Conservation (phyloP, 257 asterid genomes). For the Leonotis leonurus region DNA sequence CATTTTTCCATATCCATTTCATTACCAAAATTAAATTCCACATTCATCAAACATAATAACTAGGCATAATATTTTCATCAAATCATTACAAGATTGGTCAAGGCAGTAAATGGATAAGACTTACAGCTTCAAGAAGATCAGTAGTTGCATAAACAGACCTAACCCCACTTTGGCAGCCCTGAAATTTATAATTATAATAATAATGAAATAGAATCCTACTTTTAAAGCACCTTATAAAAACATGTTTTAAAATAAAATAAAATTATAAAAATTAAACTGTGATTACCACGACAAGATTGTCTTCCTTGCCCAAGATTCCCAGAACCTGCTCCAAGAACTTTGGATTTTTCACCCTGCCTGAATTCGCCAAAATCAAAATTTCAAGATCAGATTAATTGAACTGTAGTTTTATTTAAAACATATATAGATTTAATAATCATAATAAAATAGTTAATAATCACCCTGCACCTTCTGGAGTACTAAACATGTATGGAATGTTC, state of each 20-base stretch:
- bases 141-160: constrained; percentile 63
- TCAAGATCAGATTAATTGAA: not conserved
- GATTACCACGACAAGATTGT: constrained; percentile 62
- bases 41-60: not conserved
- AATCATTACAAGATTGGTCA: no score
- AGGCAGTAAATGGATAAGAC: constrained; percentile 1
- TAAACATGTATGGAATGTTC: constrained; percentile 71
- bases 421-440: not conserved
- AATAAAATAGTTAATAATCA: not conserved
- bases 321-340: constrained; percentile 55
- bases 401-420: not conserved
- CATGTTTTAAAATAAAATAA: not conserved
- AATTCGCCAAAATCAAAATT: not conserved
- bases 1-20: no score
- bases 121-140: constrained; percentile 66
- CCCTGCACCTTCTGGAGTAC: constrained; percentile 61
- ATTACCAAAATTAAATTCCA: no score
- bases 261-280: not conserved
- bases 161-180: constrained; percentile 91
- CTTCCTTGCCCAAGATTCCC: constrained; percentile 43
- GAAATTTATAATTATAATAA: not conserved
- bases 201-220: no score
- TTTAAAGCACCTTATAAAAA: not conserved
- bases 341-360: constrained; percentile 79
- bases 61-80: not conserved